Evolutionary conservation across 768 basidiomycete genomes (phyloP), one percentile per base, ranked within the genome.

Genomic region (Tylopilus balloui): DNA sequence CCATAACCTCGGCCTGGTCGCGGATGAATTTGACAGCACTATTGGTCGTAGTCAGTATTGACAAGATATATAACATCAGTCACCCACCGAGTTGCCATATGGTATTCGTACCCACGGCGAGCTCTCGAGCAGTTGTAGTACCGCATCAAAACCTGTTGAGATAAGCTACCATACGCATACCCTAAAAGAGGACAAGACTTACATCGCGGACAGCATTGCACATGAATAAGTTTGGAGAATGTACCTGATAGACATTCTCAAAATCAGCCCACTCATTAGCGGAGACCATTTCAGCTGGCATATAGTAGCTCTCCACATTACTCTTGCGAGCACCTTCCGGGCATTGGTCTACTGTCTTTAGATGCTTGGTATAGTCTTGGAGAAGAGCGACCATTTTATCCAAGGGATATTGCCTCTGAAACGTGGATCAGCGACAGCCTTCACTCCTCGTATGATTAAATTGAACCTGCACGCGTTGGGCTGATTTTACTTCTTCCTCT

Each of bases 241-340:
- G 92, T 14, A 92, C 77, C 60, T 95, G 89, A 62, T 93, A 91
- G 21, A 93, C 91, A 58, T 94, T 88, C 61, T 88, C 85, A 68
- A 95, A 97, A 51, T 83, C 80, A 2, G 77, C 78, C 86, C 81
- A 85, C 59, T 90, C 87, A 20, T 80, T 73, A 23, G 82, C 73
- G 11, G 83, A 80, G 28, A 85, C 76, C 37, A 79, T 77, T 57
- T 86, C 83, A 12, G 81, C 74, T 25, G 85, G 83, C 68, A 87
- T 79, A 48, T 81, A 76, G 56, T 86, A 86, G 45, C 71, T 78
- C 46, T 75, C 70, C 11, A 65, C 60, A 25, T 69, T 68, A 36
- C 65, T 69, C 52, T 66, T 63, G 44, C 60, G 62, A 24, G 53
- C 43, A 12, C 59, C 56, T 25, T 62, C 61, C 5, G 70, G 67